Evolutionary conservation across 2,329 filamentous ascomycete genomes (phyloP).

Genomic region (Alternaria gaisen): DNA sequence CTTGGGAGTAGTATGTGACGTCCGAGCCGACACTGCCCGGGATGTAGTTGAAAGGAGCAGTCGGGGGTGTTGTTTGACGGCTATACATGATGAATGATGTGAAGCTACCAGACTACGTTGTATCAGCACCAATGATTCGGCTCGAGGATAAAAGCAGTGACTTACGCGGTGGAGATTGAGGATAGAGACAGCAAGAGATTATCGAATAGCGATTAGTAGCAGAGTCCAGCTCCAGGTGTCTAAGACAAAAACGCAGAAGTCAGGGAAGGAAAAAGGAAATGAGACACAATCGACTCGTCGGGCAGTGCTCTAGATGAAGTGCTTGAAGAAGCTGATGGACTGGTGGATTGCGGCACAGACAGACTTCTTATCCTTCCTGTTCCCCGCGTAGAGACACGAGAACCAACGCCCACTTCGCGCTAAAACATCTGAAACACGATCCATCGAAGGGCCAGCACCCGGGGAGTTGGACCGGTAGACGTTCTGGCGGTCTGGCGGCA

Average conservation of each 20-base stretch:
- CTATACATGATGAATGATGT: conserved; percentile 51
- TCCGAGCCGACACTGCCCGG: conserved; percentile 60
- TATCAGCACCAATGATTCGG: conserved; percentile 23
- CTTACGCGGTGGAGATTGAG: conserved; percentile 43
- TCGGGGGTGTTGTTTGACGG: conserved; percentile 58
- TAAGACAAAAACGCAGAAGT: conserved; percentile 50
- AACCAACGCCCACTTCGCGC: conserved; percentile 48
- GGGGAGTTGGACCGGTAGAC: conserved; percentile 33
- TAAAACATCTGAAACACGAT: conserved; percentile 53
- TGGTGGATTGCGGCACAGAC: conserved; percentile 48
- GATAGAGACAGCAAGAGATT: conserved; percentile 43
- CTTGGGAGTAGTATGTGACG: conserved; percentile 68
- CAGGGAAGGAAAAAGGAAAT: conserved; percentile 36
- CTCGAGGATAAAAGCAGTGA: conserved; percentile 23
- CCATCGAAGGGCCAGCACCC: conserved; percentile 37
- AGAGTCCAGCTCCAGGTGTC: conserved; percentile 58
- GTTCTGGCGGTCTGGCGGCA: conserved; percentile 36
- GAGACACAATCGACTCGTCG: conserved; percentile 52
- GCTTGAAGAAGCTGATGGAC: conserved; percentile 32
- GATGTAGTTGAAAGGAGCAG: conserved; percentile 48
- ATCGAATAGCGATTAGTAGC: conserved; percentile 48
- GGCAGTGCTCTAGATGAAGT: conserved; percentile 40
- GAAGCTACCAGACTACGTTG: conserved; percentile 49
- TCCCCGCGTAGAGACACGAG: conserved; percentile 38
- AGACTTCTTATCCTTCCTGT: conserved; percentile 48